A percentile compares a stretch with the other conserved stretches of the same genome.
phyloP scores from a whole-genome alignment of 352 stramenopile genomes.

The Phytophthora multivora region DNA sequence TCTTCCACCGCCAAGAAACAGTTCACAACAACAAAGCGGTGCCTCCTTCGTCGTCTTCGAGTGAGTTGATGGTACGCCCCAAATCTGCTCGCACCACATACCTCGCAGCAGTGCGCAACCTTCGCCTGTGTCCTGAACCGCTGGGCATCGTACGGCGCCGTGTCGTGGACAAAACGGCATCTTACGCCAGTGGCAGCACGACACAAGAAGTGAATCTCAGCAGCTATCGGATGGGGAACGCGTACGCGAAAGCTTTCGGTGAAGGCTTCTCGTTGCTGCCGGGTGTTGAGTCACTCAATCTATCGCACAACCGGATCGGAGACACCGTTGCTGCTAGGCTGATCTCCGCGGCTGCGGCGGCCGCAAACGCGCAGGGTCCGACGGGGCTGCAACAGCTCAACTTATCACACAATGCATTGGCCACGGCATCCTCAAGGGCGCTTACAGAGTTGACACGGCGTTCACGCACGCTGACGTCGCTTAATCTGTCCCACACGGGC shows the following conservation, averaged over 20 bases:
- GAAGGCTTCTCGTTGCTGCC: slow-evolving; percentile 67
- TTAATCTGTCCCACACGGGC: slow-evolving; percentile 74
- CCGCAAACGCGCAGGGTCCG: slow-evolving; percentile 13
- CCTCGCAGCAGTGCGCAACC: slow-evolving; percentile 55
- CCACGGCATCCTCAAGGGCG: slow-evolving; percentile 39
- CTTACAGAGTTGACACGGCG: slow-evolving; percentile 45
- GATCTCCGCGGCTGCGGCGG: slow-evolving; percentile 37
- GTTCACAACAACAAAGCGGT: slow-evolving; percentile 58
- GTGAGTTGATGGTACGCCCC: slow-evolving; percentile 25
- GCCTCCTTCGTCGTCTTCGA: slow-evolving; percentile 1
- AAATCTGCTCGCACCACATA: slow-evolving; percentile 68
- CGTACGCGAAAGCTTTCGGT: slow-evolving; percentile 61
- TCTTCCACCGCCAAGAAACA: slow-evolving; percentile 73
- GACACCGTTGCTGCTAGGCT: slow-evolving; percentile 61
- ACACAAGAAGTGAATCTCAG: slow-evolving; percentile 72
- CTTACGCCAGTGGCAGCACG: slow-evolving; percentile 45
- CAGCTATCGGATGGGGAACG: slow-evolving; percentile 72
- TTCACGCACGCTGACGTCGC: slow-evolving; percentile 56
- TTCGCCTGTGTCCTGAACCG: slow-evolving; percentile 66
- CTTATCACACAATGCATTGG: slow-evolving; percentile 65
- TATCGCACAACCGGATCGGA: slow-evolving; percentile 74
- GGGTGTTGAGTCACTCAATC: slow-evolving; percentile 68
- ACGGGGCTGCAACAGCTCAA: slow-evolving; percentile 61
- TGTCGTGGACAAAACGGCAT: slow-evolving; percentile 54
- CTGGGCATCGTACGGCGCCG: slow-evolving; percentile 66